Evolutionary conservation across 768 basidiomycete species (phyloP), one percentile per base, ranked within the genome.

Genomic region (Gelatoporia subvermispora): DNA sequence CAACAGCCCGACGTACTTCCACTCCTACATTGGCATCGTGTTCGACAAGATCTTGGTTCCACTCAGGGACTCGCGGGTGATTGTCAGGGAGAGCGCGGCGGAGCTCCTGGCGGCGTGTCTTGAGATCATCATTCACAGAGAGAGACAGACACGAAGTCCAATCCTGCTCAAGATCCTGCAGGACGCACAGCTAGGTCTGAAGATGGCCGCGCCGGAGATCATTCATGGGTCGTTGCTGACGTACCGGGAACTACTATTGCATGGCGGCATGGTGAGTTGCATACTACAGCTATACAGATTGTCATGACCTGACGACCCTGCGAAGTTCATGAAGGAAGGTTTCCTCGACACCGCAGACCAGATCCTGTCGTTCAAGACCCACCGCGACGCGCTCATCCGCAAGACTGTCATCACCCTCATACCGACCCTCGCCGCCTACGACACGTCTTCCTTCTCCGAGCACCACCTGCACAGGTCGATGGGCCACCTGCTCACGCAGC

Each of bases 401-500:
- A 88, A 90, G 66, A 93, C 92, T 72, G 94, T 98, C 51, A 93
- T 98, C 60, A 88, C 89, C 8, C 82, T 99, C 61, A 93, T 99
- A 39, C 95, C 96, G 1, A 89, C 90, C 4, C 80, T 98, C 53
- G 95, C 94, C 20, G 84, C 86, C 2, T 99, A 97, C 65, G 93
- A 98, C 62, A 90, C 90, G 1, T 84, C 89, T 63, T 90, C 86
- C 1, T 99, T 99, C 60, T 85, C 85, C 37, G 85, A 88, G 58
- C 85, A 89, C 62, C 93, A 91, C 63, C 76, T 98, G 8, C 91
- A 95, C 71, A 88, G 89, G 64, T 83, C 90, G 10, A 98, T 99
- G 96, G 84, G 78, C 0, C 91, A 94, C 68, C 78, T 99, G 1
- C 69, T 95, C 24, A 82, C 82, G 4, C 89, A 93, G 60, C 75